These are phyloP conservation scores for Kuraishia hungarica DNA, from an alignment of 805 yeast genomes.

Conservation along the genomic window DNA sequence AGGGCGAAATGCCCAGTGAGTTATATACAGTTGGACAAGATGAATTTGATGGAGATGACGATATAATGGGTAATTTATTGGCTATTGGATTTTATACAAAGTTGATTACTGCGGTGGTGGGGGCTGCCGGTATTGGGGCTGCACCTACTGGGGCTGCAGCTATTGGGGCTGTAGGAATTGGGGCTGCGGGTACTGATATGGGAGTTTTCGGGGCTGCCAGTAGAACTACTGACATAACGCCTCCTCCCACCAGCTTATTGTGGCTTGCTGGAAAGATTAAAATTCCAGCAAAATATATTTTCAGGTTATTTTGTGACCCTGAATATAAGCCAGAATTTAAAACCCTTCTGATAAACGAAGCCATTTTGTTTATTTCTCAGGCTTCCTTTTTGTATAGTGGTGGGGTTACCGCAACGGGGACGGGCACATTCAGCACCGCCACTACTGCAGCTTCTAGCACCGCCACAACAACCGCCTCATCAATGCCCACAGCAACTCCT, in stretches of 20 bases:
- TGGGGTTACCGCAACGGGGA: too few relatives aligned
- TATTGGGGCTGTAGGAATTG: too few relatives aligned
- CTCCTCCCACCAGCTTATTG: not conserved
- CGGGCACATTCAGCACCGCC: not conserved
- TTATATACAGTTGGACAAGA: slow-evolving; percentile 15
- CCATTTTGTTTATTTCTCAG: slow-evolving; percentile 5
- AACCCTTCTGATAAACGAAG: slow-evolving; percentile 13
- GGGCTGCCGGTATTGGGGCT: slow-evolving; percentile 1
- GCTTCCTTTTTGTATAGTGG: not conserved
- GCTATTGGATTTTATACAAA: slow-evolving; percentile 21
- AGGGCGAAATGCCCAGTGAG: slow-evolving; percentile 12
- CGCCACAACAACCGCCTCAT: not conserved
- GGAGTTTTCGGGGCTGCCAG: too few relatives aligned
- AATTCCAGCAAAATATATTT: slow-evolving; percentile 14
- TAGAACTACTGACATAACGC: too few relatives aligned
- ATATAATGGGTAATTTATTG: slow-evolving; percentile 19
- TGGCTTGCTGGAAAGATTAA: slow-evolving; percentile 9
- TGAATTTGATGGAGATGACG: slow-evolving; percentile 17
- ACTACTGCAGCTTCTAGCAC: not conserved
- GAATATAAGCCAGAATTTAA: slow-evolving; percentile 16
- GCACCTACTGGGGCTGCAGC: not conserved
- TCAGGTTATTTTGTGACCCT: slow-evolving; percentile 14
- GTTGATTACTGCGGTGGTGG: slow-evolving; percentile 11
- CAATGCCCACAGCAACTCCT: too few relatives aligned
- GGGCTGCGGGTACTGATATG: too few relatives aligned